These are phyloP conservation scores for Ceratocystis harringtonii DNA, from an alignment of 2,329 filamentous ascomycete genomes.

Conservation along the genomic window DNA sequence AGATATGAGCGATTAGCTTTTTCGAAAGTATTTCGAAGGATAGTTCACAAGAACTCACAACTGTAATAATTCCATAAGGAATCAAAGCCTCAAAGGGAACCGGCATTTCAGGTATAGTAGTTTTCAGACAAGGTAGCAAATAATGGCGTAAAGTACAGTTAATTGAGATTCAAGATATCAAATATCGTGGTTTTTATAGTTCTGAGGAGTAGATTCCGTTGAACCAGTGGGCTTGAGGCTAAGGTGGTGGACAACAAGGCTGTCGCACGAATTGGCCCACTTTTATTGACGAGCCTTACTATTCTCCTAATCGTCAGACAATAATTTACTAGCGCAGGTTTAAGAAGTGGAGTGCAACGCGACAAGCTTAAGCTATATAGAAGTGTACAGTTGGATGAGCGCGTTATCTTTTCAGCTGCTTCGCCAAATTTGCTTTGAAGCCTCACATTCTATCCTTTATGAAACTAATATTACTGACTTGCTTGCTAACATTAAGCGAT, in stretches of 20 bases:
- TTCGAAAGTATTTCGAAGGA: constrained; percentile 6
- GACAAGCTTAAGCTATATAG: no score
- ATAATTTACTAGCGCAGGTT: no score
- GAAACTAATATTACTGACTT: no score
- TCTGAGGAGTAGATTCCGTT: background rate
- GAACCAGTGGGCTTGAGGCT: background rate
- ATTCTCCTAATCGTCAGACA: no score
- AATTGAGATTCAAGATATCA: background rate
- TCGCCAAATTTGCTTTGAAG: background rate
- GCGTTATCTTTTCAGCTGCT: background rate
- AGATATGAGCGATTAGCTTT: constrained; percentile 20
- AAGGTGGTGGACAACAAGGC: background rate
- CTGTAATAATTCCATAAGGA: constrained; percentile 49
- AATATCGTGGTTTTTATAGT: background rate
- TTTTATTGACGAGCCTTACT: background rate
- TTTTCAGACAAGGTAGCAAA: background rate
- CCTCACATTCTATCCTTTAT: no score
- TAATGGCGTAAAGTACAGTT: background rate
- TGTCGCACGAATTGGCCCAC: background rate
- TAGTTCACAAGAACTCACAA: constrained; percentile 31
- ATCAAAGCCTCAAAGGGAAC: constrained; percentile 49
- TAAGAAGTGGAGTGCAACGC: no score
- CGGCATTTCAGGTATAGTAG: constrained; percentile 34
- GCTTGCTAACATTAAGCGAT: no score
- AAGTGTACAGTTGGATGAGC: background rate